Evolutionary conservation across 768 basidiomycete species (phyloP), one percentile per base, ranked within the genome.

Genomic region (Phlebiopsis gigantea): DNA sequence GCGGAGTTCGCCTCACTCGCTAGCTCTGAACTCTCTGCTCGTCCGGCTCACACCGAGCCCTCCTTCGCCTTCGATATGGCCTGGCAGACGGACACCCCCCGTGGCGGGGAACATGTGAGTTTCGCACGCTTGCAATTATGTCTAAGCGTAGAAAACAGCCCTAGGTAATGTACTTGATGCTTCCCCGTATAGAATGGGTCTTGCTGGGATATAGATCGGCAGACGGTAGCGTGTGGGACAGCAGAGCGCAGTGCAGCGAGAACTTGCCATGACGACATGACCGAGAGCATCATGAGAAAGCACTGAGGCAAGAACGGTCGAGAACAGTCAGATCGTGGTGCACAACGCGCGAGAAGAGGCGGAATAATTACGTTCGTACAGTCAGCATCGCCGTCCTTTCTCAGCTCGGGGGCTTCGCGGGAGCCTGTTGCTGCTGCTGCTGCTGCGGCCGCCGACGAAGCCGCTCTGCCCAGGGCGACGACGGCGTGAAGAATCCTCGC

Each of bases 401-500:
- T 48, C 47, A 48, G 28, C 47, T 48, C 28, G 47, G 30, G 26
- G 14, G 8, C 6, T n/a, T 44, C n/a, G 6, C 7, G 7, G 29
- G 19, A 8, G 50, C 21, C 50, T 19, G 44, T 25, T 12, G 44
- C 44, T 15, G 44, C 44, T 10, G 43, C 43, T 6, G 43, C n/a
- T 19, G 14, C 44, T 45, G 19, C n/a, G 44, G 10, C 44, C 44
- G 12, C 29, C 17, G 48, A 7, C 25, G 46, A 7, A 47, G 46
- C 10, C 26, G 48, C 48, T 15, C 28, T 15, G 26, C 26, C 47
- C 47, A 30, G 14, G 47, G 22, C 29, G 46, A 29, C 19, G 48
- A 50, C 24, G 50, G 50, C 29, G 50, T 51, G 50, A 51, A 51
- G 24, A 41, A 51, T 6, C 50, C 50, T 6, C 19, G 50, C 50